These are phyloP conservation scores for Durio zibethinus DNA, from an alignment of 345 rosid species.

Conservation along the genomic window DNA sequence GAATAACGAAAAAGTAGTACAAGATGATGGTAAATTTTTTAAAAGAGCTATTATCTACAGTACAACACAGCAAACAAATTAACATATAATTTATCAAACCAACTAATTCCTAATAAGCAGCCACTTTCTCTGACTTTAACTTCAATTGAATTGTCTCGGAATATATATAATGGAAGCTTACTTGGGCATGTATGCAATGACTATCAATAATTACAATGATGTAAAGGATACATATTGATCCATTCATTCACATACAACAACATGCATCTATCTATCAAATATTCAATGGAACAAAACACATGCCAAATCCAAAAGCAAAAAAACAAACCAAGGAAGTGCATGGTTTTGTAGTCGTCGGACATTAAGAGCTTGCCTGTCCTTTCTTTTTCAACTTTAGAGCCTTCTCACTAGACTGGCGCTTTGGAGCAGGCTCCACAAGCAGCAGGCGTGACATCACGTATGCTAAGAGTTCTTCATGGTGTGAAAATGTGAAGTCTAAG, in stretches of 20 bases:
- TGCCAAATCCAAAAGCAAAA: slow-evolving; percentile 17
- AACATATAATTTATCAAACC: background rate
- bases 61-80: background rate
- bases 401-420: slow-evolving; percentile 34
- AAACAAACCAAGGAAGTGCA: slow-evolving; percentile 7
- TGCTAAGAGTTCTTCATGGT: slow-evolving; percentile 75
- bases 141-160: background rate
- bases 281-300: slow-evolving; percentile 15
- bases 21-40: background rate
- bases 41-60: background rate
- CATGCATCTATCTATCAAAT: slow-evolving; percentile 10
- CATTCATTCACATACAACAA: slow-evolving; percentile 20
- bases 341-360: background rate
- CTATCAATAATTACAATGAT: background rate
- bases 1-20: too few relatives aligned
- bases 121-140: background rate
- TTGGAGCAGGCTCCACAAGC: slow-evolving; percentile 44
- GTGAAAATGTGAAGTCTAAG: slow-evolving; percentile 91
- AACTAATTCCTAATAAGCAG: background rate
- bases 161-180: background rate
- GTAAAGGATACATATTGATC: background rate
- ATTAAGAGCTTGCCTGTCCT: background rate
- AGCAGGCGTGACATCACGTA: slow-evolving; percentile 79
- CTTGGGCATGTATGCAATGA: background rate
- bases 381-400: slow-evolving; percentile 45